Evolutionary conservation across 2,329 filamentous ascomycete genomes (phyloP), one percentile per base, ranked within the genome.

Genomic region (Shiraia sp.): DNA sequence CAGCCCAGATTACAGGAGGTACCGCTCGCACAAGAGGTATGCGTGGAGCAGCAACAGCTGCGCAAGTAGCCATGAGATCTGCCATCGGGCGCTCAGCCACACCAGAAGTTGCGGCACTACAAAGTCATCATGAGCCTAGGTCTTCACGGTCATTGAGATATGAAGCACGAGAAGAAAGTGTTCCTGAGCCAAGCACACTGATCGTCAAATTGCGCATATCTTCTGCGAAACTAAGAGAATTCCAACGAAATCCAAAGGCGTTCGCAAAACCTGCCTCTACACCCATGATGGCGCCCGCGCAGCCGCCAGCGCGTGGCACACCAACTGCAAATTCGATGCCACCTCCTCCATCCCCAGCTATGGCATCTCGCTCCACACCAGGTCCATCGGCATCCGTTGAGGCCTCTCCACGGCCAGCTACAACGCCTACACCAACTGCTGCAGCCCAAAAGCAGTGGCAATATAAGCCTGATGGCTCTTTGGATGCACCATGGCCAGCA

Each of bases 1-100:
- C 74, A 26, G 83, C 86, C 6, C 82, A 87, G 50, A 73, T 90
- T 32, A 77, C 82, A 25, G 76, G 76, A 52, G 90, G 89, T 32
- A 96, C 91, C 1, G 86, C 90, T 26, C 82, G 92, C 49, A 96
- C 90, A 7, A 82, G 92, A 65, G 87, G 87, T 34, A 90, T 96
- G 81, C 85, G 92, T 42, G 90, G 90, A 38, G 92, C 92, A 12
- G 92, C 92, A 12, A 86, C 85, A 17, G 87, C 86, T 30, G 92
- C 92, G 4, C 88, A 92, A 64, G 88, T 90, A 51, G 87, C 91
- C 41, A 92, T 97, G 82, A 75, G 81, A 49, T 86, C 86, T 25
- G 86, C 88, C 51, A 73, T 79, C 32, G 76, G 75, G n/a, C 85
- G 93, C 47, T 96, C 92, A 23, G 88, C 91, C 65, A 97, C 93